Percentiles rank a stretch among this genome's conserved stretches.
phyloP scores from a whole-genome alignment of 139 green algal species.

The Zygnema cylindricum region DNA sequence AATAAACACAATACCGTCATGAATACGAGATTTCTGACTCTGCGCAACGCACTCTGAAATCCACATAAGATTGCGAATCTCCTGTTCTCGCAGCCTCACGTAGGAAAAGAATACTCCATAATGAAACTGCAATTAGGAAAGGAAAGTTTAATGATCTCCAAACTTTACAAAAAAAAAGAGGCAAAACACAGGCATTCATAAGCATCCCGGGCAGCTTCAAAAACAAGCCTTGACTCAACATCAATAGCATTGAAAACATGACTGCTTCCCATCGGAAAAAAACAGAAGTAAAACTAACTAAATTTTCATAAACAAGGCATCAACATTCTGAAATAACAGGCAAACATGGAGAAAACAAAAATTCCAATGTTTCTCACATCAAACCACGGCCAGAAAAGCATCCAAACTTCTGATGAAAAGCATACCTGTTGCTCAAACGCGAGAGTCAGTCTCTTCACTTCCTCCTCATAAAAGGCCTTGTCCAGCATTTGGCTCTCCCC shows the following conservation, averaged over 20 bases:
- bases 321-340: too few relatives aligned
- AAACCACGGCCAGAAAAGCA: too few relatives aligned
- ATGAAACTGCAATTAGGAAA: slow-evolving; percentile 64
- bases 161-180: too few relatives aligned
- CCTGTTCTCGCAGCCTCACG: slow-evolving; percentile 67
- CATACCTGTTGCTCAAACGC: slow-evolving; percentile 64
- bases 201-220: background rate
- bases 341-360: too few relatives aligned
- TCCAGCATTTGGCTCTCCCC: slow-evolving; percentile 65
- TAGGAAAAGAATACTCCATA: slow-evolving; percentile 70
- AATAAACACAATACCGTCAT: slow-evolving; percentile 68
- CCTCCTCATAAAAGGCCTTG: slow-evolving; percentile 68
- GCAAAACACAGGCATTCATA: background rate
- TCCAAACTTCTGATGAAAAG: too few relatives aligned
- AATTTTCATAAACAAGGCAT: too few relatives aligned
- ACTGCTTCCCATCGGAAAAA: too few relatives aligned
- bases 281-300: too few relatives aligned
- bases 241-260: too few relatives aligned
- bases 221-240: too few relatives aligned
- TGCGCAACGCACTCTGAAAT: slow-evolving; percentile 70
- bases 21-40: slow-evolving; percentile 69
- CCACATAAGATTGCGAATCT: slow-evolving; percentile 74
- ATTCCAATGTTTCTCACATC: too few relatives aligned
- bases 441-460: slow-evolving; percentile 61
- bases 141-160: too few relatives aligned